Base-by-base conservation (phyloP, 2,329 filamentous ascomycete genomes). In the Beauveria bassiana region DNA sequence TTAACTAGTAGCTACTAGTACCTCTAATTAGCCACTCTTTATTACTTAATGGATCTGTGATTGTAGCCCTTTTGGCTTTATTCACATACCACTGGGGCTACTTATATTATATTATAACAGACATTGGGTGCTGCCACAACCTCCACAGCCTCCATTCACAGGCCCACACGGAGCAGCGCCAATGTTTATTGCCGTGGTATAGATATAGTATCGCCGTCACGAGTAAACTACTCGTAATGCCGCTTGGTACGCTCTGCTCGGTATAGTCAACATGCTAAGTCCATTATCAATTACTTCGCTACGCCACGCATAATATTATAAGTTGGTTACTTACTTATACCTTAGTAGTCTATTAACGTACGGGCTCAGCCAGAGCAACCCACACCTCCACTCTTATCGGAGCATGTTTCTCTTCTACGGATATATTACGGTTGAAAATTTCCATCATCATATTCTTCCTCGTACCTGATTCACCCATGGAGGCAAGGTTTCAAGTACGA, bases 391-490 rank as follows among this genome's bases (percentile, higher is more conserved):
- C 28, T 66, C 70, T 5, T 82, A 83, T 58, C 80, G 71, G 63
- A 66, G 72, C 34, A 73, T 74, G 22, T 73, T 73, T 28, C 67
- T 74, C 1, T 74, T 71, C 31, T 74, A 72, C 38, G 73, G 73
- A 1, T 58, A 62, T 1, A 65, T 76, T 67, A 78, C 79, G 0
- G 77, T 83, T 20, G 78, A 80, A 80, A 24, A 73, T 81, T 40
- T 71, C 71, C 0, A 54, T 75, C 0, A 67, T 80, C 14, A 79
- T 88, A 5, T 77, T 83, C 38, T 42, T 79, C 26, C 78, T 80
- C 52, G 83, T 88, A 76, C 86, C 86, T 0, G 85, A 88, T 66
- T 85, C 82, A 0, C 85, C 85, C 0, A 79, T 85, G 71, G 77
- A 81, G 45, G 78, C 83, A 1, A 80, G 78, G 24, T 86, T 85